Percentiles rank a stretch among this genome's conserved stretches.
Evolutionary conservation across 2,329 filamentous ascomycete species (phyloP).

Genomic region (Neofusicoccum cordaticola): DNA sequence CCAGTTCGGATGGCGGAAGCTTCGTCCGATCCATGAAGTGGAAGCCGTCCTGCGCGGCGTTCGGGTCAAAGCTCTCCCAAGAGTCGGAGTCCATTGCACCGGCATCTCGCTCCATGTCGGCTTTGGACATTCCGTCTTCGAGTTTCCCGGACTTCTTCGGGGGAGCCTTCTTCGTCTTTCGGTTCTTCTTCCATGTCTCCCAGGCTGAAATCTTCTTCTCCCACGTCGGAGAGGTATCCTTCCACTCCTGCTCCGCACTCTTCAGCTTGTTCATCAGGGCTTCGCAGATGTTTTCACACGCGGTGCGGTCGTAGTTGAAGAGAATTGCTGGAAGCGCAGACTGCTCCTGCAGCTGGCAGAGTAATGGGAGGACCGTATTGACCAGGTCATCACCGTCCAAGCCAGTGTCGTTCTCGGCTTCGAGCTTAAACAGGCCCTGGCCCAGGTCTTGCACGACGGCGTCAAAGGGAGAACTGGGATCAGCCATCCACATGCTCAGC

Average conservation of each 20-base stretch:
- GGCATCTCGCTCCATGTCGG: conserved; percentile 57
- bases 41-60: conserved; percentile 61
- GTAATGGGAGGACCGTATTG: conserved; percentile 55
- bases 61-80: conserved; percentile 64
- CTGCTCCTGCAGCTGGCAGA: conserved; percentile 59
- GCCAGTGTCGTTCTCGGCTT: neutral
- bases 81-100: conserved; percentile 53
- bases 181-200: conserved; percentile 54
- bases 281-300: conserved; percentile 60
- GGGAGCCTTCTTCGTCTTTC: conserved; percentile 32
- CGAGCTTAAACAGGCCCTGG: conserved; percentile 10
- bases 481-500: conserved; percentile 60
- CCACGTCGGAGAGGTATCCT: conserved; percentile 59
- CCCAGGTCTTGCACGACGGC: conserved; percentile 46
- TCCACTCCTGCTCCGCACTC: conserved; percentile 56
- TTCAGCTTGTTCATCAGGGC: conserved; percentile 54
- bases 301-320: conserved; percentile 70
- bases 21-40: conserved; percentile 65
- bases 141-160: conserved; percentile 43
- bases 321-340: conserved; percentile 69
- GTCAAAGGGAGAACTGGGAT: conserved; percentile 53
- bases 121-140: conserved; percentile 52
- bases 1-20: conserved; percentile 57
- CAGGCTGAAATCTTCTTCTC: conserved; percentile 57
- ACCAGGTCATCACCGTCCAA: conserved; percentile 25